A percentile compares a stretch with the other conserved stretches of the same genome.
Conservation (phyloP, 495 filamentous ascomycete genomes). For the Cryomyces antarcticus region DNA sequence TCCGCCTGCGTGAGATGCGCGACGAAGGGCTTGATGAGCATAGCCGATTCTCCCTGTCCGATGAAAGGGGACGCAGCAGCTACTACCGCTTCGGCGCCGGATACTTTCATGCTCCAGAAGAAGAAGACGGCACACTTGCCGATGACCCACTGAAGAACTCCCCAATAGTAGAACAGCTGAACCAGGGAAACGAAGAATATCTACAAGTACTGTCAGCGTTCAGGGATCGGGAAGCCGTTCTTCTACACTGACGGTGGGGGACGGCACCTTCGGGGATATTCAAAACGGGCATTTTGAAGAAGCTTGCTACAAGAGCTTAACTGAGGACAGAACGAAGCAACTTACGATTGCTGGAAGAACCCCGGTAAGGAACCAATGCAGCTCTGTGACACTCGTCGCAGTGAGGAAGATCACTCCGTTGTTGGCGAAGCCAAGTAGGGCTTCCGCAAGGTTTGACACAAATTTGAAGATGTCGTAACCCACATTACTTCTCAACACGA, state of each 20-base stretch:
- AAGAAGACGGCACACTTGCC: constrained; percentile 72
- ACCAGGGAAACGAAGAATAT: constrained; percentile 85
- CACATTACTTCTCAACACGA: constrained; percentile 49
- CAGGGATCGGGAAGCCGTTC: too few species aligned
- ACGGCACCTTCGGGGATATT: too few species aligned
- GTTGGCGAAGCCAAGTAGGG: constrained; percentile 49
- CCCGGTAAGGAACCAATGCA: constrained; percentile 44
- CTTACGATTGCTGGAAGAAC: constrained; percentile 68
- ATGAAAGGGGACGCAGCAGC: constrained; percentile 90
- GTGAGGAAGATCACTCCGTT: constrained; percentile 58
- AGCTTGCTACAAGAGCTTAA: too few species aligned
- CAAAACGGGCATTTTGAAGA: too few species aligned
- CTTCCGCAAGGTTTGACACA: constrained; percentile 46
- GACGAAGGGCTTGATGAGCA: constrained; percentile 77
- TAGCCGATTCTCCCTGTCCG: constrained; percentile 80
- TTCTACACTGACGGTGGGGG: too few species aligned
- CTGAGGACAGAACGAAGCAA: too few species aligned
- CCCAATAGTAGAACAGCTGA: constrained; percentile 59
- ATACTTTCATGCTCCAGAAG: constrained; percentile 77
- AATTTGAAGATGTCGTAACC: constrained; percentile 66
- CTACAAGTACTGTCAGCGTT: too few species aligned
- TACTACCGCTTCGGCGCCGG: constrained; percentile 81
- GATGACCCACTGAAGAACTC: constrained; percentile 71
- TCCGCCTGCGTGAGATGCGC: constrained; percentile 65
- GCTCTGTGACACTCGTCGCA: constrained; percentile 18